phyloP scores from a whole-genome alignment of 257 asterid genomes.

The Ophiorrhiza pumila region DNA sequence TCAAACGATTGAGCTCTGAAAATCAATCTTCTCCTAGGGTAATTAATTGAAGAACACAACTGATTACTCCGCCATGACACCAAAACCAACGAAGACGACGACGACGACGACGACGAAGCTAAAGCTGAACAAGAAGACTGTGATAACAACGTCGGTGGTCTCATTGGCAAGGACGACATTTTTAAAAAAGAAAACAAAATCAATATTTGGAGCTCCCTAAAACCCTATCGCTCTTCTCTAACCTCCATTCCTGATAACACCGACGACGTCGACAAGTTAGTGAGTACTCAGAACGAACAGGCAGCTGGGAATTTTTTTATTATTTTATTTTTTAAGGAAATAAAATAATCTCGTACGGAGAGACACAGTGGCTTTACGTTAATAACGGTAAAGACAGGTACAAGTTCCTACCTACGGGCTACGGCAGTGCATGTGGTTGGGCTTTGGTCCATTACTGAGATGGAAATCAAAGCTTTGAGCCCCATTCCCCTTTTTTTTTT shows the following conservation, averaged over 20 bases:
- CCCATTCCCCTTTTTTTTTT: too few relatives aligned
- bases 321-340: too few relatives aligned
- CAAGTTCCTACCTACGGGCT: too few relatives aligned
- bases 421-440: too few relatives aligned
- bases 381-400: too few relatives aligned
- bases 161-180: conserved; percentile 63
- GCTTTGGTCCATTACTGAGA: too few relatives aligned
- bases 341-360: too few relatives aligned
- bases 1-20: conserved; percentile 49
- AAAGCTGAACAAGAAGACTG: conserved; percentile 32
- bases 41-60: conserved; percentile 35
- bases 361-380: too few relatives aligned
- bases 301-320: too few relatives aligned
- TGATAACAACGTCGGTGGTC: conserved; percentile 43
- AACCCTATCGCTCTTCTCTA: conserved; percentile 17
- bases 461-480: too few relatives aligned
- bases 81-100: conserved; percentile 22
- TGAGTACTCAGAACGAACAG: too few relatives aligned
- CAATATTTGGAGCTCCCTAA: neutral
- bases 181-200: neutral
- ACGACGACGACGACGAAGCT: conserved; percentile 38
- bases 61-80: conserved; percentile 17
- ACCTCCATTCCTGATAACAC: conserved; percentile 27
- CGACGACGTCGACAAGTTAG: conserved; percentile 7
- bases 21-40: conserved; percentile 38